Conservation (phyloP, 768 basidiomycete species). For the Amanita rubescens region DNA sequence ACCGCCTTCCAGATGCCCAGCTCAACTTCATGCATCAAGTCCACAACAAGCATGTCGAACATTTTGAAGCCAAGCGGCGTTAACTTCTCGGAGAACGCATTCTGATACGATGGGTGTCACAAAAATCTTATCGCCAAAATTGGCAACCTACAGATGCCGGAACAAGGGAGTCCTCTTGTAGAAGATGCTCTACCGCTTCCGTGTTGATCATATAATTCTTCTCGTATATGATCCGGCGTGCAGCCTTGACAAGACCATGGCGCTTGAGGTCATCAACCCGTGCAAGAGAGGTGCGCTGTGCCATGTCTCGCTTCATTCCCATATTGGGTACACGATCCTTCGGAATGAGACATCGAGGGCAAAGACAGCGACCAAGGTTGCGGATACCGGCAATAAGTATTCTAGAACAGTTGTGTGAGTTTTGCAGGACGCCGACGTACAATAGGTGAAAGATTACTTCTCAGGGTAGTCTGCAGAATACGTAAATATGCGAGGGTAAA, state of each 20-base stretch:
- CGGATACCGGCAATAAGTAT: slow-evolving; percentile 18
- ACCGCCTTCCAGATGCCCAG: slow-evolving; percentile 30
- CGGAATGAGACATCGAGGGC: slow-evolving; percentile 20
- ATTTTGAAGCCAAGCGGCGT: slow-evolving; percentile 16
- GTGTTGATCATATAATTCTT: slow-evolving; percentile 18
- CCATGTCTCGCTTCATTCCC: slow-evolving; percentile 14
- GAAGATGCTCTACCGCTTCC: slow-evolving; percentile 16
- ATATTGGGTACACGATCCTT: slow-evolving; percentile 14
- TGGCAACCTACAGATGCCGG: slow-evolving; percentile 21
- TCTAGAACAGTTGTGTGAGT: slow-evolving; percentile 3
- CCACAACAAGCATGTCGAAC: slow-evolving; percentile 21
- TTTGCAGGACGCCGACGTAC: neutral
- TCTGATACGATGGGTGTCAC: slow-evolving; percentile 18
- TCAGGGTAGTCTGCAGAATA: slow-evolving; percentile 11
- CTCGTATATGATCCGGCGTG: slow-evolving; percentile 21
- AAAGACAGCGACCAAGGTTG: slow-evolving; percentile 20
- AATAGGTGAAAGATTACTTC: too few relatives aligned
- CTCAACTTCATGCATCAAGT: slow-evolving; percentile 32
- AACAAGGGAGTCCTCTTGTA: slow-evolving; percentile 21
- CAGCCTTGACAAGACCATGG: neutral
- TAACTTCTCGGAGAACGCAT: slow-evolving; percentile 24
- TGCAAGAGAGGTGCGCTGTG: neutral
- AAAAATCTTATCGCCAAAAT: neutral
- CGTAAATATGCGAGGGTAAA: slow-evolving; percentile 9
- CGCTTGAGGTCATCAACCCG: neutral